Evolutionary conservation across 768 basidiomycete genomes (phyloP).

Genomic region (Candolleomyces efflorescens): DNA sequence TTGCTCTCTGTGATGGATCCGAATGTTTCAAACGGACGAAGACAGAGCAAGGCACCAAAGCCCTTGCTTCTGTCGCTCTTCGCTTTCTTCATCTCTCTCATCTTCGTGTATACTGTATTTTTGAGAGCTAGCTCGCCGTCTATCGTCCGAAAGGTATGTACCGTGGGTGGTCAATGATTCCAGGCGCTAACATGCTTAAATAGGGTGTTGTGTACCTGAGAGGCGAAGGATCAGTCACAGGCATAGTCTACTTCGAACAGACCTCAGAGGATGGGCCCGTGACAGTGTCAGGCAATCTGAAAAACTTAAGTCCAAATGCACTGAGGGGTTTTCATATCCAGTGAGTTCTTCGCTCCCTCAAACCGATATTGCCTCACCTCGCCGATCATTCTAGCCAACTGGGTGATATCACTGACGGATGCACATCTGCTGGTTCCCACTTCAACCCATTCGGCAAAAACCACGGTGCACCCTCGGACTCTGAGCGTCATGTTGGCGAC

Average conservation of each 20-base stretch:
- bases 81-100: not conserved
- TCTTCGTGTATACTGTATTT: not conserved
- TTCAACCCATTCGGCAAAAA: slow-evolving; percentile 67
- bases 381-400: slow-evolving; percentile 26
- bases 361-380: not conserved
- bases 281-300: slow-evolving; percentile 57
- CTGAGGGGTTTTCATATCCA: slow-evolving; percentile 79
- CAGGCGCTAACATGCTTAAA: not conserved
- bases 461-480: slow-evolving; percentile 61
- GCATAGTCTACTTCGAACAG: slow-evolving; percentile 67
- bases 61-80: not conserved
- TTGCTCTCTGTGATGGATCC: not conserved
- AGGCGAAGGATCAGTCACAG: slow-evolving; percentile 56
- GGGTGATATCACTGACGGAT: slow-evolving; percentile 67
- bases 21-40: not conserved
- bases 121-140: not conserved
- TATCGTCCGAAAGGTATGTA: slow-evolving; percentile 17
- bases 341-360: slow-evolving; percentile 31
- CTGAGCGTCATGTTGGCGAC: slow-evolving; percentile 66
- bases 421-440: slow-evolving; percentile 66
- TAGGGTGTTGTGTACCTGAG: slow-evolving; percentile 50
- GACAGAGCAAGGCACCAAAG: not conserved
- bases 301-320: slow-evolving; percentile 52
- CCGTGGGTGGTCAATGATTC: not conserved
- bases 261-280: slow-evolving; percentile 44